Conservation (phyloP, 495 filamentous ascomycete species). For the Penicillium fimorum region DNA sequence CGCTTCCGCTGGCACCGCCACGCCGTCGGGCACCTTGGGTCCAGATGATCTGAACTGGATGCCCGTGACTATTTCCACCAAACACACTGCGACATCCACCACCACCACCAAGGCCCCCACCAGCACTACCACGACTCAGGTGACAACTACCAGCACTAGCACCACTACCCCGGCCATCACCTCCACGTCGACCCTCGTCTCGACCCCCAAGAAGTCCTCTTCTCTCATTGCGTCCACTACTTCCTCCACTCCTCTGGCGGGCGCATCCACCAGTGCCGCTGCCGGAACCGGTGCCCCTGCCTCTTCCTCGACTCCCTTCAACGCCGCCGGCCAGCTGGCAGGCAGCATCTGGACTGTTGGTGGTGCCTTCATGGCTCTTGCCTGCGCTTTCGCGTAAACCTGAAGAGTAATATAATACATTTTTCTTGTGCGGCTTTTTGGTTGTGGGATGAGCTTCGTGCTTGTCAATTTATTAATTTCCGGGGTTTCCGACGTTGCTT, state of each 20-base stretch:
- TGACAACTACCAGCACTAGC: conserved; percentile 5
- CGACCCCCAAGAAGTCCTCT: conserved; percentile 23
- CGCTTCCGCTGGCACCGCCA: conserved; percentile 25
- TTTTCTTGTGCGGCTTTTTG: background rate
- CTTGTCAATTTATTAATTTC: background rate
- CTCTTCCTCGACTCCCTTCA: conserved; percentile 18
- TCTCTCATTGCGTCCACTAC: conserved; percentile 18
- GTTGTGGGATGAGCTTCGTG: background rate
- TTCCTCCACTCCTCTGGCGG: conserved; percentile 15
- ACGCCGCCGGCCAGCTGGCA: conserved; percentile 22
- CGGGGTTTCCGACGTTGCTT: conserved; percentile 14
- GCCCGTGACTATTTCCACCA: conserved; percentile 31
- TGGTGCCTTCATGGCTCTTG: conserved; percentile 31
- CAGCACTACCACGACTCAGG: background rate
- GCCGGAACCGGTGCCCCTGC: conserved; percentile 13
- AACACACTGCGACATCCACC: conserved; percentile 27
- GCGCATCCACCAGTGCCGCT: conserved; percentile 12
- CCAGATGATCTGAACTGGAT: conserved; percentile 26
- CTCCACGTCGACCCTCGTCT: conserved; percentile 2
- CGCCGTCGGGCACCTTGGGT: conserved; percentile 22
- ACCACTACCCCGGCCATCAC: conserved; percentile 9
- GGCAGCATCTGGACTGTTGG: conserved; percentile 30
- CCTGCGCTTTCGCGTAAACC: conserved; percentile 30
- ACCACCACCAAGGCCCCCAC: conserved; percentile 17
- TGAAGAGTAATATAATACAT: background rate